Percentiles rank a stretch among this genome's conserved stretches.
Conservation (phyloP, 345 rosid species). For the Brassica juncea region DNA sequence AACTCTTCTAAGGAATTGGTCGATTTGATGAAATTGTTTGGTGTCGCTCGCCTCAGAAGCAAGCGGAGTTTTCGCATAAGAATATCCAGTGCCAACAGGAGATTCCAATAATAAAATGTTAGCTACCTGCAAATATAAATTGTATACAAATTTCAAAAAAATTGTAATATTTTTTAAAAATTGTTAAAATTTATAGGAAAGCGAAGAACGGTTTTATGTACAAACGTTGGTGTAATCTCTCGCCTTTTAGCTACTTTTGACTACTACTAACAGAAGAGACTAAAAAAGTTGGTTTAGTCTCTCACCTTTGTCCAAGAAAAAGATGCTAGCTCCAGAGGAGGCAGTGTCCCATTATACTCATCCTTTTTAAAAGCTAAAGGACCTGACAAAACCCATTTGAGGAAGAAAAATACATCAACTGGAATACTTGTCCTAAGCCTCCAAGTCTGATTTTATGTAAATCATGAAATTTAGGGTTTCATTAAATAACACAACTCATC, state of each 20-base stretch:
- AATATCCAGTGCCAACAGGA: constrained; percentile 80
- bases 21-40: constrained; percentile 48
- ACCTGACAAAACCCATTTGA: constrained; percentile 44
- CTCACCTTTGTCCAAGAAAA: constrained; percentile 68
- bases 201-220: no score
- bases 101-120: constrained; percentile 70
- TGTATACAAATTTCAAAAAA: no score
- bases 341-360: constrained; percentile 70
- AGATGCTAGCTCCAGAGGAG: constrained; percentile 59
- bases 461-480: background rate
- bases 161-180: no score
- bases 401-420: background rate
- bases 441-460: background rate
- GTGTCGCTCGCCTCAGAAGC: constrained; percentile 53
- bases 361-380: constrained; percentile 56
- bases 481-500: background rate
- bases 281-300: background rate
- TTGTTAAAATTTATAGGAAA: background rate
- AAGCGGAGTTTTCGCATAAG: constrained; percentile 48
- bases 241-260: constrained; percentile 17
- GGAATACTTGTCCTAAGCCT: background rate
- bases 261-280: background rate
- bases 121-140: constrained; percentile 45
- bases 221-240: background rate
- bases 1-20: constrained; percentile 61